Evolutionary conservation across 2,329 filamentous ascomycete genomes (phyloP).

Genomic region (Aspergillus pseudoviridinutans): DNA sequence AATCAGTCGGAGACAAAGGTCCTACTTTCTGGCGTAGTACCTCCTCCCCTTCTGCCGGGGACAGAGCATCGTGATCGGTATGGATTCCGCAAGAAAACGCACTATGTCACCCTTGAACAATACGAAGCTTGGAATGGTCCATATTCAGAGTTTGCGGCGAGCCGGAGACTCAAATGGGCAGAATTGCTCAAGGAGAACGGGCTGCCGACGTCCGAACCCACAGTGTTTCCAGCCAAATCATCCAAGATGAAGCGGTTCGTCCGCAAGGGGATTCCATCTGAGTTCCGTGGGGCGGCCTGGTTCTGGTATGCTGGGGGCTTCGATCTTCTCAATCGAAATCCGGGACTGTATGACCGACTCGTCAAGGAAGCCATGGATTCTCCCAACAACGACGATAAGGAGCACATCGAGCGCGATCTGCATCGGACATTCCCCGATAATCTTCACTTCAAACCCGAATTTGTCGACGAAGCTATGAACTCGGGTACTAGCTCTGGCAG

Average conservation of each 20-base stretch:
- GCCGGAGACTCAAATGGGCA: constrained; percentile 78
- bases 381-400: constrained; percentile 69
- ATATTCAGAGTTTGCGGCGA: constrained; percentile 71
- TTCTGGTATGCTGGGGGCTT: constrained; percentile 93
- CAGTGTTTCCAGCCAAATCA: constrained; percentile 73
- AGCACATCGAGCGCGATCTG: constrained; percentile 89
- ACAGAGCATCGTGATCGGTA: constrained; percentile 67
- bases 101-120: constrained; percentile 69
- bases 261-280: constrained; percentile 87
- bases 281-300: constrained; percentile 94
- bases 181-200: constrained; percentile 71
- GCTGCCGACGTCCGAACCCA: constrained; percentile 66
- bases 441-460: constrained; percentile 73
- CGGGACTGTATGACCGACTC: constrained; percentile 70
- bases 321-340: constrained; percentile 69
- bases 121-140: constrained; percentile 77
- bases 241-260: constrained; percentile 86
- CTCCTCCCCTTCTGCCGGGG: constrained; percentile 31
- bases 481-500: constrained; percentile 24
- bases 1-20: constrained; percentile 19
- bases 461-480: constrained; percentile 13
- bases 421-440: constrained; percentile 96
- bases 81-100: constrained; percentile 84
- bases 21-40: constrained; percentile 34
- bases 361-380: constrained; percentile 62